These are phyloP conservation scores for Nemania sp. DNA, from an alignment of 2,329 filamentous ascomycete genomes.

Conservation along the genomic window DNA sequence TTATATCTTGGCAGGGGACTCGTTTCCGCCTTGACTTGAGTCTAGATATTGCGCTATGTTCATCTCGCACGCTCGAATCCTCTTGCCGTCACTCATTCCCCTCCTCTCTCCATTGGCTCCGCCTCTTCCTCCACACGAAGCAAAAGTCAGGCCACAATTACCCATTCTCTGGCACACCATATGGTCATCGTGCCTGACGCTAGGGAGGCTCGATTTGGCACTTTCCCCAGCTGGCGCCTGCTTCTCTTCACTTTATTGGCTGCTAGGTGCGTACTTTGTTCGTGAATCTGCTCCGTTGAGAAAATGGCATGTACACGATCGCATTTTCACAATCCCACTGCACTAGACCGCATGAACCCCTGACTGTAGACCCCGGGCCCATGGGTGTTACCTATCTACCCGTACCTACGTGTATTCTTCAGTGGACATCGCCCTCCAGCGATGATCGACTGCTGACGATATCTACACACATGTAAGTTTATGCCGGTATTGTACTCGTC, in stretches of 20 bases:
- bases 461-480: too few relatives aligned
- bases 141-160: constrained; percentile 31
- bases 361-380: not conserved
- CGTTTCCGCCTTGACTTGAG: not conserved
- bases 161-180: constrained; percentile 19
- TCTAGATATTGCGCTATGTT: not conserved
- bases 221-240: constrained; percentile 8
- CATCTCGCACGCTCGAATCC: not conserved
- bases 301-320: constrained; percentile 21
- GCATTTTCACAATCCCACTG: constrained; percentile 15
- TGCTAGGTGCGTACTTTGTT: not conserved
- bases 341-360: not conserved
- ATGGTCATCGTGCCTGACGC: constrained; percentile 10
- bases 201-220: constrained; percentile 6
- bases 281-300: constrained; percentile 9
- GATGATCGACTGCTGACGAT: too few relatives aligned
- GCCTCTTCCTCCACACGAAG: constrained; percentile 18
- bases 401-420: too few relatives aligned
- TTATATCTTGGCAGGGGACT: too few relatives aligned
- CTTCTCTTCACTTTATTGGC: constrained; percentile 5
- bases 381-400: too few relatives aligned
- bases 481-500: too few relatives aligned
- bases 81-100: not conserved
- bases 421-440: too few relatives aligned
- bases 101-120: constrained; percentile 12